These are phyloP conservation scores for Pseudotulostoma volvatum DNA, from an alignment of 495 filamentous ascomycete genomes.

Conservation along the genomic window DNA sequence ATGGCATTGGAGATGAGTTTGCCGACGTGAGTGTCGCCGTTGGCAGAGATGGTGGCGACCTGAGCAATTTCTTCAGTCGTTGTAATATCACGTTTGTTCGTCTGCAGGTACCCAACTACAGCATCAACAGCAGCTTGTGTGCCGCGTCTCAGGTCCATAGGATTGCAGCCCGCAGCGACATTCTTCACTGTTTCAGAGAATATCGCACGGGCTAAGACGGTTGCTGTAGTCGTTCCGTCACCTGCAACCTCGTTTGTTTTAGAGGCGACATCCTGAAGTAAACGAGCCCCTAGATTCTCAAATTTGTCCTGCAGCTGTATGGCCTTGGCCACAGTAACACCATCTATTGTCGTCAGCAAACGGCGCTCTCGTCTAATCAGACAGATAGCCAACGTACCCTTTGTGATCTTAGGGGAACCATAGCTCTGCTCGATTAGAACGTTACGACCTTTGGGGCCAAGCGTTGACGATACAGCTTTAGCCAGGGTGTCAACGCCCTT, in stretches of 20 bases:
- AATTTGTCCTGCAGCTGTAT: slow-evolving; percentile 96
- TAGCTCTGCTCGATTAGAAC: slow-evolving; percentile 95
- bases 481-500: slow-evolving; percentile 93
- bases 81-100: slow-evolving; percentile 92
- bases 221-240: slow-evolving; percentile 96
- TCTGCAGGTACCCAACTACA: slow-evolving; percentile 81
- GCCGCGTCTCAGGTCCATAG: slow-evolving; percentile 93
- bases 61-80: slow-evolving; percentile 95
- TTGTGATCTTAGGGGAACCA: slow-evolving; percentile 97
- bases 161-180: slow-evolving; percentile 97
- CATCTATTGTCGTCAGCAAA: slow-evolving; percentile 45
- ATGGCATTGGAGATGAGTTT: slow-evolving; percentile 92
- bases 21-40: slow-evolving; percentile 91
- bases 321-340: slow-evolving; percentile 86
- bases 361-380: background rate
- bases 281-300: slow-evolving; percentile 93
- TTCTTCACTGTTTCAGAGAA: slow-evolving; percentile 99
- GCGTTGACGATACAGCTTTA: slow-evolving; percentile 87
- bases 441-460: slow-evolving; percentile 96
- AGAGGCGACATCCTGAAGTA: slow-evolving; percentile 93
- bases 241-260: slow-evolving; percentile 98
- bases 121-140: slow-evolving; percentile 93
- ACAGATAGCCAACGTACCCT: slow-evolving; percentile 49
- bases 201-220: slow-evolving; percentile 91
- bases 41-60: slow-evolving; percentile 94